Conservation (phyloP, 1,284 basidiomycete genomes). For the Fistulinella cinereoalba region DNA sequence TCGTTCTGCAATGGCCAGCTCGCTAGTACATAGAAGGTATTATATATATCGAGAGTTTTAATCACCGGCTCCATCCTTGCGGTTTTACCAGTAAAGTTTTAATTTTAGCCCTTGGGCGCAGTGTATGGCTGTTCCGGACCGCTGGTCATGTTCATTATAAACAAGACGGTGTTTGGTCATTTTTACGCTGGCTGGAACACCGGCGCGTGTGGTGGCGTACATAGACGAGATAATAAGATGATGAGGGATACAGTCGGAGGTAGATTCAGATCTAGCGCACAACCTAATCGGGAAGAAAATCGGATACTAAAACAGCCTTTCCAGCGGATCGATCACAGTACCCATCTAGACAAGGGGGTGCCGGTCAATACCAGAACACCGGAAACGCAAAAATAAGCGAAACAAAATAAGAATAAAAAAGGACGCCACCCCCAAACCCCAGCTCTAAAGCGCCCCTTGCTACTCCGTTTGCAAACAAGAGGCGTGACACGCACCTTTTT, state of each 20-base stretch:
- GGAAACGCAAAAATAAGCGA: background rate
- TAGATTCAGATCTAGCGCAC: background rate
- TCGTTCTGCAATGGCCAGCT: no score
- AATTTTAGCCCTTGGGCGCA: background rate
- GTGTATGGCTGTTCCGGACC: background rate
- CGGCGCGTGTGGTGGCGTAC: conserved; percentile 1
- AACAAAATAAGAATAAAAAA: background rate
- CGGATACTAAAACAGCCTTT: conserved; percentile 49
- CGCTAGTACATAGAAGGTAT: no score
- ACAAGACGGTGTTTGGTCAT: background rate
- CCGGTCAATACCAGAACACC: conserved; percentile 1
- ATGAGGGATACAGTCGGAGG: no score
- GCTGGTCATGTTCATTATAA: background rate
- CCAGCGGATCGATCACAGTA: conserved; percentile 70
- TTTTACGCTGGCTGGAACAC: background rate
- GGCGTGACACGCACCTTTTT: conserved; percentile 63
- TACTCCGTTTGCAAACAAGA: background rate
- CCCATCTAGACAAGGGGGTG: conserved; percentile 54
- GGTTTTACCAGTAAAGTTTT: background rate
- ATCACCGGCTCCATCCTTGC: background rate
- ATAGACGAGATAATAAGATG: no score
- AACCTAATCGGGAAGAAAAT: background rate
- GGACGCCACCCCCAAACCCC: background rate
- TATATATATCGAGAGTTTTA: background rate
- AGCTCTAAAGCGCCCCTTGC: background rate